Conservation (phyloP, 2,329 filamentous ascomycete genomes). For the Pseudodiploospora longispora region DNA sequence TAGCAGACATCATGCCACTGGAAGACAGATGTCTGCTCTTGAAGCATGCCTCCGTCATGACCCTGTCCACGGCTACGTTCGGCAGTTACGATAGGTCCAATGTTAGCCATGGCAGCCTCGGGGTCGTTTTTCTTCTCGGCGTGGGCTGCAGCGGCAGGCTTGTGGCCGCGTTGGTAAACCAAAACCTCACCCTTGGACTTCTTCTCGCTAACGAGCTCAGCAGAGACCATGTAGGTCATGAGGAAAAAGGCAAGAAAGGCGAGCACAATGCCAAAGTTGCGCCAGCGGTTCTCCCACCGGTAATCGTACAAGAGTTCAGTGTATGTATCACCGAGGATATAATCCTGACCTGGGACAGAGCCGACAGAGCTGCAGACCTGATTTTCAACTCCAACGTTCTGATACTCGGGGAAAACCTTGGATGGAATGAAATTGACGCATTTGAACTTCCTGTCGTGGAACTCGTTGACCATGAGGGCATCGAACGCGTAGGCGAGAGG, state of each 20-base stretch:
- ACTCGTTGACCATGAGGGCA: conserved; percentile 76
- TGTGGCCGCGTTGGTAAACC: conserved; percentile 64
- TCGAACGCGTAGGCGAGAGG: conserved; percentile 77
- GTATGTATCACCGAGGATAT: conserved; percentile 52
- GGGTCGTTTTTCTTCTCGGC: conserved; percentile 55
- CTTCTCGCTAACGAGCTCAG: conserved; percentile 56
- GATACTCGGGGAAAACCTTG: conserved; percentile 13
- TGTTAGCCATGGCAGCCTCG: conserved; percentile 41
- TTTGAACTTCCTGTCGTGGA: conserved; percentile 53
- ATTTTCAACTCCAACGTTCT: conserved; percentile 26
- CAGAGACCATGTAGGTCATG: conserved; percentile 51
- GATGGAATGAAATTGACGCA: conserved; percentile 41
- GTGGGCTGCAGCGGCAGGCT: conserved; percentile 47
- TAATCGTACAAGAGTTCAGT: conserved; percentile 49
- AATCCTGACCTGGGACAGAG: conserved; percentile 41
- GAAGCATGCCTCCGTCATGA: conserved; percentile 34
- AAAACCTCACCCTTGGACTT: conserved; percentile 72
- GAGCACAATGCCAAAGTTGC: conserved; percentile 62
- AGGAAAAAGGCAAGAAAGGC: conserved; percentile 58
- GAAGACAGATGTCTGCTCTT: conserved; percentile 65
- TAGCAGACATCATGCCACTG: conserved; percentile 81
- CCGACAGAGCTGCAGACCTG: conserved; percentile 53
- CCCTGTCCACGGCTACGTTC: conserved; percentile 28
- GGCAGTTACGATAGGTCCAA: conserved; percentile 41
- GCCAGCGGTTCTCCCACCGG: conserved; percentile 52